phyloP scores from a whole-genome alignment of 2,329 filamentous ascomycete genomes.

The Bimuria novae-zelandiae region DNA sequence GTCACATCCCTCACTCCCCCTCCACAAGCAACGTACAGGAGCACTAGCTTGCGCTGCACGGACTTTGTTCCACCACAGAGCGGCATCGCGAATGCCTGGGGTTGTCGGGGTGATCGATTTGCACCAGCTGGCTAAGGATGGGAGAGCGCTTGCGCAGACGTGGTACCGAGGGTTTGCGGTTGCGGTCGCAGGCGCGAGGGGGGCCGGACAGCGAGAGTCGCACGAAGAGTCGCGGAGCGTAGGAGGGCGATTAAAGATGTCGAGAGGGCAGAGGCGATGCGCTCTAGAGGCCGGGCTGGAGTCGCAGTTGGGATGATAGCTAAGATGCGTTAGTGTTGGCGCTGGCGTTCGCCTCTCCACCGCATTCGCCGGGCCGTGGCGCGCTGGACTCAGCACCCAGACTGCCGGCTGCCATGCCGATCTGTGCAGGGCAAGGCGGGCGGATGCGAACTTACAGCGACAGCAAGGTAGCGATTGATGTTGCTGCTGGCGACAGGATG shows the following conservation, averaged over 20 bases:
- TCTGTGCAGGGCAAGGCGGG: not conserved
- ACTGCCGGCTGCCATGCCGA: constrained; percentile 1
- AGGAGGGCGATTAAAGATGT: constrained; percentile 18
- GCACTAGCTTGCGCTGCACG: constrained; percentile 93
- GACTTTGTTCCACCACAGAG: constrained; percentile 66
- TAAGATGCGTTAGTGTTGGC: constrained; percentile 18
- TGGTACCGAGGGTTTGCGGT: constrained; percentile 19
- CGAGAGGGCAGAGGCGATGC: constrained; percentile 18
- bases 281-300: constrained; percentile 26
- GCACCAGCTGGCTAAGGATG: constrained; percentile 29
- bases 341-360: constrained; percentile 9
- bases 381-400: constrained; percentile 4
- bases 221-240: constrained; percentile 18
- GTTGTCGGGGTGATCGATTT: constrained; percentile 26
- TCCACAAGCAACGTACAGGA: constrained; percentile 67
- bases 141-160: constrained; percentile 31
- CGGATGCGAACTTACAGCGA: not conserved
- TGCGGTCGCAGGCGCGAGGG: constrained; percentile 13
- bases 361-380: constrained; percentile 9
- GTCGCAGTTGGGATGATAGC: constrained; percentile 20
- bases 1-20: constrained; percentile 22
- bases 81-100: constrained; percentile 45
- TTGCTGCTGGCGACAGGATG: not conserved
- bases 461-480: not conserved
- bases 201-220: constrained; percentile 22